Evolutionary conservation across 441 rosid species (phyloP).

Genomic region (Corymbia calophylla): DNA sequence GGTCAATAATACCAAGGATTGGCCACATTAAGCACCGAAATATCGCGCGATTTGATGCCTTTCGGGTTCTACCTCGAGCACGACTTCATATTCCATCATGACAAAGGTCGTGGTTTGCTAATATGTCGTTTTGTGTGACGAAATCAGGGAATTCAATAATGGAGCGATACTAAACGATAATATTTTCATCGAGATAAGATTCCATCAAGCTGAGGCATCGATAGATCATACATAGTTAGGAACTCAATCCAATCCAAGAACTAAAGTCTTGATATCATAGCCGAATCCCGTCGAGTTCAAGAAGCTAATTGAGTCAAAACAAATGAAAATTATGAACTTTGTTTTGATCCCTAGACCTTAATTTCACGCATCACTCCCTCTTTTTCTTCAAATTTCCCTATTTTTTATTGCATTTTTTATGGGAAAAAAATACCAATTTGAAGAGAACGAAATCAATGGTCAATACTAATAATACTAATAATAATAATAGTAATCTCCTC

Average conservation of each 20-base stretch:
- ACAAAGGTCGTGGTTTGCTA: rapidly evolving
- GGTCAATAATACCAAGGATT: background rate
- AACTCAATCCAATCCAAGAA: background rate
- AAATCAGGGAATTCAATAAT: background rate
- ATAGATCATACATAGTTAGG: rapidly evolving
- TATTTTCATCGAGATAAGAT: rapidly evolving
- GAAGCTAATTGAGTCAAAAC: background rate
- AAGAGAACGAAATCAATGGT: background rate
- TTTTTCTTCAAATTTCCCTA: background rate
- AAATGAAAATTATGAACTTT: background rate
- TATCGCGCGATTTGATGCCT: rapidly evolving
- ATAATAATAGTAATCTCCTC: background rate
- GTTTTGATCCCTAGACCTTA: background rate
- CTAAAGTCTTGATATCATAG: rapidly evolving
- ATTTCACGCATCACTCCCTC: background rate
- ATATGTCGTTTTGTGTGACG: rapidly evolving
- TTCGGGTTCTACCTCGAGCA: background rate
- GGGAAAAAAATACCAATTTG: background rate
- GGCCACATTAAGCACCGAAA: background rate
- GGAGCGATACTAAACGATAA: rapidly evolving
- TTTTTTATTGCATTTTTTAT: background rate
- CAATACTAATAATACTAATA: too few relatives aligned
- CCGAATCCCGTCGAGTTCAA: background rate
- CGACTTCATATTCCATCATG: rapidly evolving
- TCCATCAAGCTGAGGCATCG: rapidly evolving